Evolutionary conservation across 768 basidiomycete genomes (phyloP).

Genomic region (Leccinum aurantiacum): DNA sequence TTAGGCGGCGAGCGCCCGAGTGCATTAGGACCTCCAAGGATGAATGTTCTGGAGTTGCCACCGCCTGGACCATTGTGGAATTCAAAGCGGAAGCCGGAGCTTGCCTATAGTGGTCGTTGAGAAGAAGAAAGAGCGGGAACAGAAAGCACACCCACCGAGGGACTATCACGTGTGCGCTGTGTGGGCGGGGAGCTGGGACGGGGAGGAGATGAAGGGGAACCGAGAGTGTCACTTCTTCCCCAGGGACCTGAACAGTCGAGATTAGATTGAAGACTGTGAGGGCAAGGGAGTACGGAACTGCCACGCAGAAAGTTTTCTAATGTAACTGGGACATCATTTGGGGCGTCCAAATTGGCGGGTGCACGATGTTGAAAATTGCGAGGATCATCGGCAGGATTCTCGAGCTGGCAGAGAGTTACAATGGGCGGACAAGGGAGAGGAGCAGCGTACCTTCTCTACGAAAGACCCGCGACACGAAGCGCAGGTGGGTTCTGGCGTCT

Average conservation of each 20-base stretch:
- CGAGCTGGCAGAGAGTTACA: slow-evolving; percentile 51
- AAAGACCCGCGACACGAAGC: slow-evolving; percentile 80
- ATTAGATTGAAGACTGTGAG: background rate
- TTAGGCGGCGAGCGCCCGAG: slow-evolving; percentile 23
- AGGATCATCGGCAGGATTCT: slow-evolving; percentile 73
- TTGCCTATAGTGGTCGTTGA: slow-evolving; percentile 10
- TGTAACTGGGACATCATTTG: slow-evolving; percentile 37
- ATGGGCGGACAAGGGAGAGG: background rate
- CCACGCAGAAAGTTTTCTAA: slow-evolving; percentile 53
- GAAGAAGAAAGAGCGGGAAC: background rate
- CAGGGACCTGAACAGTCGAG: slow-evolving; percentile 6
- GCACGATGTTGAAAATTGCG: slow-evolving; percentile 54
- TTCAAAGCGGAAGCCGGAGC: slow-evolving; percentile 36
- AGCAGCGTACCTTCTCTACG: slow-evolving; percentile 61
- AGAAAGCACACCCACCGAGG: slow-evolving; percentile 11
- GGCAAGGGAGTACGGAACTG: slow-evolving; percentile 13
- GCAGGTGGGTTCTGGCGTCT: slow-evolving; percentile 83
- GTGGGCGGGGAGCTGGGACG: slow-evolving; percentile 19
- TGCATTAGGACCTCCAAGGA: slow-evolving; percentile 38
- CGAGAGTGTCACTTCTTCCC: background rate
- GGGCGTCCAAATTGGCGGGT: slow-evolving; percentile 28
- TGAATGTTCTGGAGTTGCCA: slow-evolving; percentile 33
- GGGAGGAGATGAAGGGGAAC: background rate
- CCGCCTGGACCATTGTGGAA: slow-evolving; percentile 33
- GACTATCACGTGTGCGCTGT: slow-evolving; percentile 15